A percentile compares a stretch with the other conserved stretches of the same genome.
Conservation (phyloP, 495 filamentous ascomycete genomes). For the Podospora sp. region DNA sequence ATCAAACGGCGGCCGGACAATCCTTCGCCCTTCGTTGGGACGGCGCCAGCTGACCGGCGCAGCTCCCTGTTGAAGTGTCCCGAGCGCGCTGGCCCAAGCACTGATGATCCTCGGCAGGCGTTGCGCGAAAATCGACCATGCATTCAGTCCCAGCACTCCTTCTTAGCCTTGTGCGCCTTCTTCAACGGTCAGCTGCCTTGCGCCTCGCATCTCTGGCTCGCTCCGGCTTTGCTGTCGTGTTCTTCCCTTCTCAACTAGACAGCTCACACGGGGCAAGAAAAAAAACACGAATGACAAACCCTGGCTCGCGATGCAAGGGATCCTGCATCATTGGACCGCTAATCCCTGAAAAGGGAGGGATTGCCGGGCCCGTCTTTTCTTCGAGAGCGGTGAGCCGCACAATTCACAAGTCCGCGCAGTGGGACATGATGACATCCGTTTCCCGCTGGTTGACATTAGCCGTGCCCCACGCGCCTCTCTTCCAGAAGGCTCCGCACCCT, state of each 20-base stretch:
- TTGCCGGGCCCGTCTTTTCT: neutral
- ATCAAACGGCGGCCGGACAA: neutral
- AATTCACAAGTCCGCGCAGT: neutral
- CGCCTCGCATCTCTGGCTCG: no score
- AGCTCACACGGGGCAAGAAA: neutral
- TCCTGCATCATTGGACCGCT: conserved; percentile 10
- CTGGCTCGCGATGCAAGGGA: conserved; percentile 12
- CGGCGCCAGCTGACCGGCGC: no score
- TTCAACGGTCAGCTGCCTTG: no score
- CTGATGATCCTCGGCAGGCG: no score
- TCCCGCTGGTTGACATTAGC: neutral
- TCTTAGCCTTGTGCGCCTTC: no score
- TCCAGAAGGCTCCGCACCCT: neutral
- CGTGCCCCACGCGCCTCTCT: neutral
- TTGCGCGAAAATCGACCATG: no score
- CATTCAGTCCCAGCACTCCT: no score
- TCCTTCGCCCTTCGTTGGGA: neutral
- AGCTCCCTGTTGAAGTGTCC: no score
- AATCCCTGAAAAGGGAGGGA: conserved; percentile 13
- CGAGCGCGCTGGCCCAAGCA: no score
- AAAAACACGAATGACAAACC: neutral
- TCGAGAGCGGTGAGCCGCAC: neutral
- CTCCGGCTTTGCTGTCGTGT: neutral
- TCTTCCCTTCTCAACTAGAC: neutral
- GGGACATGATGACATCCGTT: neutral